Evolutionary conservation across 2,329 filamentous ascomycete genomes (phyloP).

Genomic region (Penicillium sp.): DNA sequence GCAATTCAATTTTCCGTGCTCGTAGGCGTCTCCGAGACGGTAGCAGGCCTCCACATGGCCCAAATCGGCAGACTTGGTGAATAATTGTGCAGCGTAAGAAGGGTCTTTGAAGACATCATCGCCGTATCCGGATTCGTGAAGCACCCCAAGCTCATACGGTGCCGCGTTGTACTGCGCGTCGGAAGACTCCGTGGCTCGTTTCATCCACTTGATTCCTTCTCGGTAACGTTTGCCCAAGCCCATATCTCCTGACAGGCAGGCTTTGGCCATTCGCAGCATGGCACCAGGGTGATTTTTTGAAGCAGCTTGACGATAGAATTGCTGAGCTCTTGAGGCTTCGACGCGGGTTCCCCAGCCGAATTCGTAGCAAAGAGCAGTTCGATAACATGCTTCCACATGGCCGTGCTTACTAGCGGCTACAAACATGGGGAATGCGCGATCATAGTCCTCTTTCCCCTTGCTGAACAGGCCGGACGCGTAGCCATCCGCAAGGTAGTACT

Average conservation of each 20-base stretch:
- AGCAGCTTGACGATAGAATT: constrained; percentile 88
- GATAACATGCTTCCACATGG: constrained; percentile 93
- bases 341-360: constrained; percentile 96
- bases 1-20: constrained; percentile 85
- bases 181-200: constrained; percentile 86
- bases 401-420: constrained; percentile 94
- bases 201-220: constrained; percentile 95
- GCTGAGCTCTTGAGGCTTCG: constrained; percentile 87
- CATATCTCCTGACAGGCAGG: constrained; percentile 87
- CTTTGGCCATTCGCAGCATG: constrained; percentile 88
- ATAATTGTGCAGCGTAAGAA: constrained; percentile 87
- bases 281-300: constrained; percentile 95
- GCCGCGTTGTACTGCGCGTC: constrained; percentile 91
- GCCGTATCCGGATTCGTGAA: constrained; percentile 93
- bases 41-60: constrained; percentile 86
- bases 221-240: constrained; percentile 81
- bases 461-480: constrained; percentile 93
- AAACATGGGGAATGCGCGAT: constrained; percentile 90
- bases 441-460: constrained; percentile 91
- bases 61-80: constrained; percentile 91
- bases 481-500: constrained; percentile 96
- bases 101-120: constrained; percentile 93
- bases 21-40: constrained; percentile 94
- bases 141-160: constrained; percentile 83
- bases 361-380: constrained; percentile 92